Evolutionary conservation across 2,329 filamentous ascomycete genomes (phyloP).

Genomic region (Cordyceps militaris): DNA sequence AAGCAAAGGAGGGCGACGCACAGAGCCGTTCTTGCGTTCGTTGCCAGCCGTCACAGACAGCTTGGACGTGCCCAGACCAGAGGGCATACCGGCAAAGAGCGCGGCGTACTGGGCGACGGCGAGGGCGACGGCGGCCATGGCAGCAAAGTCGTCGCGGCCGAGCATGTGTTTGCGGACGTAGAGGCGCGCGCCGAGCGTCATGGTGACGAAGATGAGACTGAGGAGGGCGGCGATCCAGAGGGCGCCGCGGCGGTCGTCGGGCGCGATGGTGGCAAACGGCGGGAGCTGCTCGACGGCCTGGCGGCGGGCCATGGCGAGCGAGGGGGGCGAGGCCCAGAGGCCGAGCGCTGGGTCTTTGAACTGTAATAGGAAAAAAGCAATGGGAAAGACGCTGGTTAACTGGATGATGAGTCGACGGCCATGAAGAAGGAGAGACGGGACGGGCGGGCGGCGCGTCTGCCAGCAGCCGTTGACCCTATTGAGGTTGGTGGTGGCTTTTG

Average conservation of each 20-base stretch:
- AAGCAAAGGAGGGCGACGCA: constrained; percentile 1
- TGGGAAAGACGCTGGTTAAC: too few species aligned
- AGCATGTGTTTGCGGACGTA: constrained; percentile 16
- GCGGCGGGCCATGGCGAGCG: background rate
- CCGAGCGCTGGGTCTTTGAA: too few species aligned
- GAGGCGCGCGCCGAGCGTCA: background rate
- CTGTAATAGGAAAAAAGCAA: too few species aligned
- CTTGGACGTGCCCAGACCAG: constrained; percentile 15
- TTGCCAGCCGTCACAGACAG: constrained; percentile 1
- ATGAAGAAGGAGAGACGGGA: too few species aligned
- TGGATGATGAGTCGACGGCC: too few species aligned
- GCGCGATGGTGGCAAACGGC: constrained; percentile 4
- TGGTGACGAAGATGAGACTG: constrained; percentile 14
- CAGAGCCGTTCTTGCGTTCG: constrained; percentile 10
- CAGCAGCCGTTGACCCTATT: too few species aligned
- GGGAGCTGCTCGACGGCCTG: constrained; percentile 1
- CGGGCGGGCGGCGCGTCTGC: too few species aligned
- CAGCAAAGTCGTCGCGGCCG: constrained; percentile 15
- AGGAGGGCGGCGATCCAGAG: constrained; percentile 18
- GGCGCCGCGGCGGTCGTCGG: constrained; percentile 16
- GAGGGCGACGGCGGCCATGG: background rate
- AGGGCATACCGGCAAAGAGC: constrained; percentile 13
- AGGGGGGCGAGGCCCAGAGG: background rate
- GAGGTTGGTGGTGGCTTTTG: too few species aligned
- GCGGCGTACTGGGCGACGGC: constrained; percentile 13